Conservation (phyloP, 768 basidiomycete genomes). For the Leccinum uliginosum region DNA sequence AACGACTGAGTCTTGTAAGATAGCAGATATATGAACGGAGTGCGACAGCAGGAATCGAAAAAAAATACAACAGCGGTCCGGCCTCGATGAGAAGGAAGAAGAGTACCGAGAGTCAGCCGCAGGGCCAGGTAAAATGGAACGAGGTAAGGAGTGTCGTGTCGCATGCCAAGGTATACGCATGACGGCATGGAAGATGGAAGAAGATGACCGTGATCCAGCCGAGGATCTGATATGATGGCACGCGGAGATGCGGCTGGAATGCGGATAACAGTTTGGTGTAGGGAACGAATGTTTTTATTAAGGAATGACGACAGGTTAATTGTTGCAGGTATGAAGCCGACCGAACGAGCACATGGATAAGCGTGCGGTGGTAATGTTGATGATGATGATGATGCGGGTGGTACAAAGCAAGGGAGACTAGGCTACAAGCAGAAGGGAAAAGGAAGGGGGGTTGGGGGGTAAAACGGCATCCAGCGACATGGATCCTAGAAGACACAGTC, state of each 20-base stretch:
- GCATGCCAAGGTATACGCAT: not conserved
- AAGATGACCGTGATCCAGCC: not conserved
- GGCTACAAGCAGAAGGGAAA: not conserved
- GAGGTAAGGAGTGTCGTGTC: not conserved
- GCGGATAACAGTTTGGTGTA: not conserved
- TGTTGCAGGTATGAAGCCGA: not conserved
- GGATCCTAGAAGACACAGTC: not conserved
- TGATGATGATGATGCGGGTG: not conserved
- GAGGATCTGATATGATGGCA: not conserved
- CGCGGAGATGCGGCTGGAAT: not conserved
- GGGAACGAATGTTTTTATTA: not conserved
- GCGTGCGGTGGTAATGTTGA: slow-evolving; percentile 9
- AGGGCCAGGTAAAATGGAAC: not conserved
- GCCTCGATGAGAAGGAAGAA: not conserved
- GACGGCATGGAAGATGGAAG: not conserved
- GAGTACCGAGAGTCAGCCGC: not conserved
- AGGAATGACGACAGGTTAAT: not conserved
- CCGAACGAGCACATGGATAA: not conserved
- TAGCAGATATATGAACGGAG: not conserved
- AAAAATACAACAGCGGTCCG: not conserved
- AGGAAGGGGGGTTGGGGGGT: not conserved
- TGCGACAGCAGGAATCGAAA: not conserved
- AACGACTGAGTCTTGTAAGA: not conserved
- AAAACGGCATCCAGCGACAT: not conserved
- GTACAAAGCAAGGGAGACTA: not conserved